These are phyloP conservation scores for Arthrobotrys megalospora DNA, from an alignment of 2,329 filamentous ascomycete genomes.

Conservation along the genomic window DNA sequence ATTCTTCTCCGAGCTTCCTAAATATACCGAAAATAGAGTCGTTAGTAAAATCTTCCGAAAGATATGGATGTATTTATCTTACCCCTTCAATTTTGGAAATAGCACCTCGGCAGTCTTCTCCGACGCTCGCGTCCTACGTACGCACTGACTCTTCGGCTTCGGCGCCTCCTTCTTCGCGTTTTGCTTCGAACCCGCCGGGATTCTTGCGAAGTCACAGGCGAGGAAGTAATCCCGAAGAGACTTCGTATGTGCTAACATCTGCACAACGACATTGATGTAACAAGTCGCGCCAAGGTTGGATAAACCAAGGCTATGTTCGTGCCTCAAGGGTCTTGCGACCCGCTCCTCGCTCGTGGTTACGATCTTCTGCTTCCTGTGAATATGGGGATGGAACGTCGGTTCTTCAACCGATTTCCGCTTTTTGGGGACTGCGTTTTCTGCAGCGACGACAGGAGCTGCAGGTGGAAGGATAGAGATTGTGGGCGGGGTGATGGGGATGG, in stretches of 20 bases:
- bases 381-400: conserved; percentile 36
- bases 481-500: neutral
- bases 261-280: conserved; percentile 57
- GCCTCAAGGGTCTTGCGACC: conserved; percentile 31
- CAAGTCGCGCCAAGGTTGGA: conserved; percentile 57
- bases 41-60: neutral
- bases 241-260: conserved; percentile 47
- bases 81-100: conserved; percentile 50
- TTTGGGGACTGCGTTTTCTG: conserved; percentile 1
- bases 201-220: conserved; percentile 46
- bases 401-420: conserved; percentile 51
- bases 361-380: conserved; percentile 52
- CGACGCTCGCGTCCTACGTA: conserved; percentile 43
- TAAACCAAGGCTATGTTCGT: conserved; percentile 53
- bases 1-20: conserved; percentile 58
- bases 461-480: neutral
- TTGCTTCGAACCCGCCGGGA: conserved; percentile 11
- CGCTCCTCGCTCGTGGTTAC: conserved; percentile 44
- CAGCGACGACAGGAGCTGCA: neutral
- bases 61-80: conserved; percentile 1
- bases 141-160: conserved; percentile 48
- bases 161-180: conserved; percentile 23
- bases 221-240: conserved; percentile 51
- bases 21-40: neutral
- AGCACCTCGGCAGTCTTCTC: conserved; percentile 48